A percentile compares a stretch with the other conserved stretches of the same genome.
phyloP scores from a whole-genome alignment of 2,329 filamentous ascomycete genomes.

The Epicoccum sorghinum region DNA sequence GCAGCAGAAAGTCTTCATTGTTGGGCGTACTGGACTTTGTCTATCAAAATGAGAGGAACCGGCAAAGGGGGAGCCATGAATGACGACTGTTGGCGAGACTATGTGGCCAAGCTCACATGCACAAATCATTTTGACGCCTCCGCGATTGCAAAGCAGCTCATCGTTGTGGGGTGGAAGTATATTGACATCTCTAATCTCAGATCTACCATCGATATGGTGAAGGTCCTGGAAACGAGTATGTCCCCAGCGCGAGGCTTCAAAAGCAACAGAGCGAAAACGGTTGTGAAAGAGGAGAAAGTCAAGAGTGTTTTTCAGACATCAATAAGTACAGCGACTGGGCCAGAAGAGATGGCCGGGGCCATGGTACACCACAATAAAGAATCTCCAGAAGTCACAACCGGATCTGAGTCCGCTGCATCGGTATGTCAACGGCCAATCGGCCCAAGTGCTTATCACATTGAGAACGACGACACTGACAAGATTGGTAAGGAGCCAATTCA shows the following conservation, averaged over 20 bases:
- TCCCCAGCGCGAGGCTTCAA: background rate
- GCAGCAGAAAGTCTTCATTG: background rate
- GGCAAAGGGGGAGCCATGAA: background rate
- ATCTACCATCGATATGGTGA: background rate
- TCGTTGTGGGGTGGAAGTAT: background rate
- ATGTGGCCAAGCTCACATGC: background rate
- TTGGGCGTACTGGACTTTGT: background rate
- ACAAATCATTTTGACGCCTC: background rate
- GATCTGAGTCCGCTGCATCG: no score
- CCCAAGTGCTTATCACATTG: no score
- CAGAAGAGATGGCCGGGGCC: no score
- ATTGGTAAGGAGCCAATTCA: no score
- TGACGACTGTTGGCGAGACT: background rate
- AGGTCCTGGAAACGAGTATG: background rate
- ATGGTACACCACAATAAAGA: no score
- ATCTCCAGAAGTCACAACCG: no score
- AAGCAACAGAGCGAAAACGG: background rate
- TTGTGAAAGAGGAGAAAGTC: background rate
- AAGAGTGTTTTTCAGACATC: no score
- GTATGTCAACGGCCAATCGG: no score
- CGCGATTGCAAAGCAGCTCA: background rate
- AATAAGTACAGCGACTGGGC: no score
- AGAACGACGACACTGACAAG: no score
- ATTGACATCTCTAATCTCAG: background rate
- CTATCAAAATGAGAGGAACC: background rate